Conservation (phyloP, 495 filamentous ascomycete species). For the Astrothelium subdiscretum region DNA sequence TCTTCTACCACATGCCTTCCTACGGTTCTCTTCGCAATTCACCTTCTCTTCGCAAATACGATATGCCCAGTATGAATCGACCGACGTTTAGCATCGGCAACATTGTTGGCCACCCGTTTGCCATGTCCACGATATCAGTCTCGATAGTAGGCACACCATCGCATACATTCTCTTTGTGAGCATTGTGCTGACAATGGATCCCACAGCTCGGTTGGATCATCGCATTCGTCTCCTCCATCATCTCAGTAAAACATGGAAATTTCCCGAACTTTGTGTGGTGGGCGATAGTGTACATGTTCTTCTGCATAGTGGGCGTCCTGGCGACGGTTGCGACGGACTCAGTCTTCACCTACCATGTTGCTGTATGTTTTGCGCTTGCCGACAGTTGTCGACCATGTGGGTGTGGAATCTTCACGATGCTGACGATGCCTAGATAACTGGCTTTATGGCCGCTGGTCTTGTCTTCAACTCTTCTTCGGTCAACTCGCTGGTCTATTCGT, state of each 20-base stretch:
- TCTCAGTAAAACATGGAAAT: conserved; percentile 45
- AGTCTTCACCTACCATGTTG: conserved; percentile 77
- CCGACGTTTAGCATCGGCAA: conserved; percentile 63
- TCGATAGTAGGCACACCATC: conserved; percentile 53
- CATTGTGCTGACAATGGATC: neutral
- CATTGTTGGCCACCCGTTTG: conserved; percentile 92
- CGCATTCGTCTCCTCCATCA: conserved; percentile 72
- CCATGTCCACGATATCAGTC: conserved; percentile 87
- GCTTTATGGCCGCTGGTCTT: conserved; percentile 70
- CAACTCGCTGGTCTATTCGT: conserved; percentile 66
- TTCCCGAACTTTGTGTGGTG: conserved; percentile 91
- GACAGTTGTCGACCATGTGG: neutral
- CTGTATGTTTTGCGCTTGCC: conserved; percentile 38
- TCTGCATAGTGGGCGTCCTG: conserved; percentile 65
- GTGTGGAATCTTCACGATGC: conserved; percentile 6
- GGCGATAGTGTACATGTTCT: conserved; percentile 73
- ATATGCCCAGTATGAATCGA: conserved; percentile 1
- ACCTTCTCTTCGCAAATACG: conserved; percentile 1
- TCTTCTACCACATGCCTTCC: neutral
- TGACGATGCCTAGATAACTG: conserved; percentile 53
- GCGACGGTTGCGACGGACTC: conserved; percentile 72
- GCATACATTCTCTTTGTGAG: neutral
- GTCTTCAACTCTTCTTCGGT: conserved; percentile 75
- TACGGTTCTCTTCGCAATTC: conserved; percentile 2
- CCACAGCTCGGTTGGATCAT: conserved; percentile 87